Evolutionary conservation across 108 stramenopile genomes (phyloP).

Genomic region (Fragilaria crotonensis): DNA sequence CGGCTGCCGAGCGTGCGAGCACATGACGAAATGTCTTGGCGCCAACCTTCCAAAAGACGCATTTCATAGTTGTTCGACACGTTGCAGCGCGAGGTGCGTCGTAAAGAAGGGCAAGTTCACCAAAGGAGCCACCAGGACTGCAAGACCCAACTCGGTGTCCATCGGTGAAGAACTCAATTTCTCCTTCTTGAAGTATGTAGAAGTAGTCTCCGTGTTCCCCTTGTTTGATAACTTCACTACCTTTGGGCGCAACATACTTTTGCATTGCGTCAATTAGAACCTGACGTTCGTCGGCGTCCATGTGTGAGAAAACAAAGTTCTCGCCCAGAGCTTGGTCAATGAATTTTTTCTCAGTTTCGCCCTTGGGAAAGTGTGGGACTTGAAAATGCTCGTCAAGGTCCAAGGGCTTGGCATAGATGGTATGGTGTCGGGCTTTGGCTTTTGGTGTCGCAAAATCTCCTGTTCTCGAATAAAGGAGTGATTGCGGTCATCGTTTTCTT

Average conservation of each 20-base stretch:
- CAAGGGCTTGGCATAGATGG: conserved; percentile 72
- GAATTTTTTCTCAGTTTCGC: conserved; percentile 29
- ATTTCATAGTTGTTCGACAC: conserved; percentile 43
- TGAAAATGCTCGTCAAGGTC: conserved; percentile 53
- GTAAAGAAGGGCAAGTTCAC: conserved; percentile 91
- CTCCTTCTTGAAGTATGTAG: conserved; percentile 66
- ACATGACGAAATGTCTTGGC: conserved; percentile 72
- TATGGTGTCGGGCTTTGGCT: conserved; percentile 51
- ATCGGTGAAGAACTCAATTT: conserved; percentile 56
- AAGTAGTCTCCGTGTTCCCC: conserved; percentile 86
- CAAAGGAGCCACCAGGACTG: conserved; percentile 65
- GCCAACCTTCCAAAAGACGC: conserved; percentile 62
- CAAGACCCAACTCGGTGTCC: conserved; percentile 61
- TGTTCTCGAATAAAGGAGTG: not conserved
- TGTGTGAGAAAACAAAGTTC: conserved; percentile 75
- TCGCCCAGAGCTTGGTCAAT: conserved; percentile 41
- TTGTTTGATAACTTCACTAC: conserved; percentile 72
- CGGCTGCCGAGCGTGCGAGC: conserved; percentile 43
- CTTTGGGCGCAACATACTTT: conserved; percentile 27
- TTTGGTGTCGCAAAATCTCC: not conserved
- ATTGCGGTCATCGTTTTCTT: not conserved
- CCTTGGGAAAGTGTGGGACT: conserved; percentile 45
- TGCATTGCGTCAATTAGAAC: conserved; percentile 68
- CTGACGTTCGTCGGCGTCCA: conserved; percentile 31
- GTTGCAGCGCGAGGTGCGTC: conserved; percentile 91